Evolutionary conservation across 140 eudicot genomes (phyloP).

Genomic region (Eryngium alpinum): DNA sequence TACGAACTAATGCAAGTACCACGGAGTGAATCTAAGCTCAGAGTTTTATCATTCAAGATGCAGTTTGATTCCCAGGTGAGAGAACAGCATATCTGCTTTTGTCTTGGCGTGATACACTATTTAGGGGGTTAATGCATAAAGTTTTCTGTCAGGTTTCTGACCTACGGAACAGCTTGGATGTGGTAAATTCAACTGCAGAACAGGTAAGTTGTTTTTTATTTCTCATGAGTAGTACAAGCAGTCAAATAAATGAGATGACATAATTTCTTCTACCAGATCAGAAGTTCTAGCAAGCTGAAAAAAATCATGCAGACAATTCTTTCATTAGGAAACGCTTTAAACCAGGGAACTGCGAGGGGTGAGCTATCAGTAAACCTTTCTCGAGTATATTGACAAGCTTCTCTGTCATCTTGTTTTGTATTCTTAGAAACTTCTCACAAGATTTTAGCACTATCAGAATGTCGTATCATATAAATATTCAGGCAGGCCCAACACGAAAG

Average conservation of each 20-base stretch:
- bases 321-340: conserved; percentile 88
- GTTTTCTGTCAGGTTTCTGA: conserved; percentile 62
- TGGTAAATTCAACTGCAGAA: conserved; percentile 59
- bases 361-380: conserved; percentile 20
- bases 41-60: conserved; percentile 21
- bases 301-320: conserved; percentile 94
- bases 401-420: neutral
- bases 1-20: conserved; percentile 24
- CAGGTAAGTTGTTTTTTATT: conserved; percentile 43
- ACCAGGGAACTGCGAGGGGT: conserved; percentile 97
- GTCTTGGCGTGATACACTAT: conserved; percentile 11
- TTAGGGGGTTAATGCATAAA: neutral
- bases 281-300: conserved; percentile 60
- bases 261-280: conserved; percentile 45
- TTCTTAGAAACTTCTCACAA: neutral
- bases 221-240: conserved; percentile 9
- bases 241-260: conserved; percentile 9
- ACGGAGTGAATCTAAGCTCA: conserved; percentile 23
- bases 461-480: neutral
- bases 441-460: neutral
- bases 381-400: neutral
- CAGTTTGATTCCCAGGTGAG: conserved; percentile 22
- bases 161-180: conserved; percentile 51
- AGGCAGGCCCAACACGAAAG: neutral
- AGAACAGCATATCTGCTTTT: neutral